Evolutionary conservation across 192 early-diverging fungal genomes (phyloP), one percentile per base, ranked within the genome.

Genomic region (Linnemannia exigua): DNA sequence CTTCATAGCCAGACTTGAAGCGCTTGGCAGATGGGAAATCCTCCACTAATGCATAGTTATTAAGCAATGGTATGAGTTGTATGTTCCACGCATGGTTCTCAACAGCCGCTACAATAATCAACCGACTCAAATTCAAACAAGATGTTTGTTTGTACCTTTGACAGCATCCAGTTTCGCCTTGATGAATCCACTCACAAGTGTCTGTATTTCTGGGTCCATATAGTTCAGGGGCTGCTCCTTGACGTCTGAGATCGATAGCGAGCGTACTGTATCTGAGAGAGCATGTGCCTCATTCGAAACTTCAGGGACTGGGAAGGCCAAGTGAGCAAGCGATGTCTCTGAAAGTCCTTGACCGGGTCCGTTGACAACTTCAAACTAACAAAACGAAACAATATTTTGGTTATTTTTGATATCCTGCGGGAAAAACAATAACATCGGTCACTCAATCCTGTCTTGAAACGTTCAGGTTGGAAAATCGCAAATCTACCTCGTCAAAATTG

Each of bases 11-110:
- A 25, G 38, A 67, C 80, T 96, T 95, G 61, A 93, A 89, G 3
- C 80, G 76, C 69, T 93, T 94, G n/a, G 96, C 96, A 12, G 88
- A 82, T 15, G 86, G 75, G 61, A 90, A 95, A 41, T 93, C 88
- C 79, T 95, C 95, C 20, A 88, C 93, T 92, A 74, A 22, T 11
- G 33, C 7, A 36, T 16, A 48, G 28, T 72, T 14, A 80, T 72
- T 44, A 14, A 74, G 31, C 12, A 58, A 28, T 17, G 33, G 38
- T 66, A 25, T 58, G 67, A 46, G 76, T 58, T 66, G 63, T 31
- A 25, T 54, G 19, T 17, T n/a, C 20, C 22, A 54, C 7, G 28
- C 14, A 1, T 3, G 28, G 28, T 3, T 1, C 3, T 63, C 1
- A 63, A 12, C 28, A 31, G 58, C n/a, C 28, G 25, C 14, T n/a